Evolutionary conservation across 78 protist genomes (phyloP).

Genomic region (Emiliania huxleyi): DNA sequence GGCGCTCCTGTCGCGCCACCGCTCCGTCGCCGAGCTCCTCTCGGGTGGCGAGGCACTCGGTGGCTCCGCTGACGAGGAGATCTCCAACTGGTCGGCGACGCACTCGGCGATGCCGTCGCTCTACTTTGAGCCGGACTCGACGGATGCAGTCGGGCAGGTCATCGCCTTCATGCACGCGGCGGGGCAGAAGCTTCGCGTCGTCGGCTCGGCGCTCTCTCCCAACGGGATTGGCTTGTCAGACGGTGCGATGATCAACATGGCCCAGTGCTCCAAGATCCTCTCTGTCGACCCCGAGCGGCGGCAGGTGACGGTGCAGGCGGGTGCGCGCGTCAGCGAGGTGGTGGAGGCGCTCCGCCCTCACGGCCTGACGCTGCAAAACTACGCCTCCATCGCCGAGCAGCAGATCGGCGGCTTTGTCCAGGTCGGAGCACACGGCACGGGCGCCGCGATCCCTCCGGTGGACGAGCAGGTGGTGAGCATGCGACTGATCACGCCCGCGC

Average conservation of each 20-base stretch:
- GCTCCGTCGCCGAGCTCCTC: too few relatives aligned
- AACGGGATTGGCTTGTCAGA: constrained; percentile 18
- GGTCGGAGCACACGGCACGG: constrained; percentile 36
- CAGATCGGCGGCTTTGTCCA: constrained; percentile 18
- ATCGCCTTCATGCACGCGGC: neutral
- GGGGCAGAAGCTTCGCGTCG: neutral
- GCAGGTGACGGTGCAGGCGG: constrained; percentile 22
- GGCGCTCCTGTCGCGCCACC: too few relatives aligned
- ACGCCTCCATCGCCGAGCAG: constrained; percentile 36
- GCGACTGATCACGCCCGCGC: constrained; percentile 20
- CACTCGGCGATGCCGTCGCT: neutral
- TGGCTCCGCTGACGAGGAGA: neutral
- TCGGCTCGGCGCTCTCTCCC: neutral
- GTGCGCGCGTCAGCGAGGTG: constrained; percentile 21
- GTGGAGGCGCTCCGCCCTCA: constrained; percentile 31
- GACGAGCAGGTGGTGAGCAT: constrained; percentile 4
- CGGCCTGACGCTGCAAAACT: constrained; percentile 38
- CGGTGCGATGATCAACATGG: constrained; percentile 16
- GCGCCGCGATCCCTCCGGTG: constrained; percentile 18
- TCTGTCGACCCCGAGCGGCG: neutral
- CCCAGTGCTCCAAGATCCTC: neutral
- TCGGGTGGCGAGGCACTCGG: too few relatives aligned
- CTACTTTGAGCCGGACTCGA: neutral
- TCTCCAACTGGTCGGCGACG: constrained; percentile 23
- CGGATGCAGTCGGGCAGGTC: neutral